Conservation (phyloP, 768 basidiomycete genomes). For the Vararia minispora region DNA sequence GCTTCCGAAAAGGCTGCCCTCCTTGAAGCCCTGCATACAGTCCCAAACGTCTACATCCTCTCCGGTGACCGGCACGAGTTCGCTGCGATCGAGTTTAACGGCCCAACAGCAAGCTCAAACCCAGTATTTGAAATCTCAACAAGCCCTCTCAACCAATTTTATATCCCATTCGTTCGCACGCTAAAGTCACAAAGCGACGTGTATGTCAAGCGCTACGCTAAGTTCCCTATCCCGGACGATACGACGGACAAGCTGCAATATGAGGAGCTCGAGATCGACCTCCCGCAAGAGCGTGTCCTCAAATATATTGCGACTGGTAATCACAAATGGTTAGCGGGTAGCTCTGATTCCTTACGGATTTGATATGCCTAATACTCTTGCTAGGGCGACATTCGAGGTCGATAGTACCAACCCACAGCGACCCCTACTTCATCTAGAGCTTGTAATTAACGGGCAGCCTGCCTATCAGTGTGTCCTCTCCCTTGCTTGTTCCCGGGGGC, state of each 20-base stretch:
- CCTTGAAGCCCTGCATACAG: slow-evolving; percentile 44
- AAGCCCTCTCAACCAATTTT: slow-evolving; percentile 59
- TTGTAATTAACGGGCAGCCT: slow-evolving; percentile 46
- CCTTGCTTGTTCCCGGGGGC: not conserved
- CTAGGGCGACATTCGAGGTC: slow-evolving; percentile 58
- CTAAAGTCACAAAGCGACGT: slow-evolving; percentile 33
- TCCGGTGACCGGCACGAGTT: slow-evolving; percentile 77
- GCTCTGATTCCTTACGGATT: not conserved
- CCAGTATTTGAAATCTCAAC: slow-evolving; percentile 56
- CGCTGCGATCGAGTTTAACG: slow-evolving; percentile 53
- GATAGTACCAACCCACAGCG: slow-evolving; percentile 43
- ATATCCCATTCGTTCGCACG: slow-evolving; percentile 49
- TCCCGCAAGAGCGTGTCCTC: slow-evolving; percentile 43
- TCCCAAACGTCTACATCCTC: slow-evolving; percentile 61
- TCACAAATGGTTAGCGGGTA: slow-evolving; percentile 51
- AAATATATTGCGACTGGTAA: slow-evolving; percentile 58
- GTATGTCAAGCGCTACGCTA: slow-evolving; percentile 26
- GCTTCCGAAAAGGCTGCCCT: slow-evolving; percentile 46
- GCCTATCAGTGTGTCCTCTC: slow-evolving; percentile 36
- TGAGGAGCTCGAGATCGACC: slow-evolving; percentile 26
- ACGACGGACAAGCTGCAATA: slow-evolving; percentile 14
- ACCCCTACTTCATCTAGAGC: slow-evolving; percentile 45
- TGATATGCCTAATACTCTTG: not conserved
- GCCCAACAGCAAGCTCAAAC: slow-evolving; percentile 27
- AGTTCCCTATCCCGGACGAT: slow-evolving; percentile 16